Conservation (phyloP, 2,329 filamentous ascomycete species). For the Furcasterigmium sp. region DNA sequence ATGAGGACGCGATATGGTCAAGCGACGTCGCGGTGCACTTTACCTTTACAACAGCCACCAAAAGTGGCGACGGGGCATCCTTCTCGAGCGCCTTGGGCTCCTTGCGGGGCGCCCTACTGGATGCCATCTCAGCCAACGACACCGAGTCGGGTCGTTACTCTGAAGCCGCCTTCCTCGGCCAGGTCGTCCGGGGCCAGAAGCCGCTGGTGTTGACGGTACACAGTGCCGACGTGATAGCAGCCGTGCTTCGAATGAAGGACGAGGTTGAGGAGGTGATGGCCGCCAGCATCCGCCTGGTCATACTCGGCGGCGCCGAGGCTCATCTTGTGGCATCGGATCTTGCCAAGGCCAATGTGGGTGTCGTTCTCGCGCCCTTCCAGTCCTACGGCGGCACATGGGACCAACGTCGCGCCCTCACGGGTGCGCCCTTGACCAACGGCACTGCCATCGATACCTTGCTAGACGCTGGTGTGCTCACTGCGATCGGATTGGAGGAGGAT, state of each 20-base stretch:
- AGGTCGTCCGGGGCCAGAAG: slow-evolving; percentile 47
- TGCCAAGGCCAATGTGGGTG: slow-evolving; percentile 48
- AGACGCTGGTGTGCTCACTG: slow-evolving; percentile 52
- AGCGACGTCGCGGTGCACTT: slow-evolving; percentile 54
- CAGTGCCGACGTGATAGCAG: slow-evolving; percentile 58
- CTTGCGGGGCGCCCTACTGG: slow-evolving; percentile 48
- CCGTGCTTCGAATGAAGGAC: slow-evolving; percentile 52
- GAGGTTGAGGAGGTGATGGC: slow-evolving; percentile 40
- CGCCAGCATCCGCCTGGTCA: slow-evolving; percentile 40
- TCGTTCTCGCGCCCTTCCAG: slow-evolving; percentile 56
- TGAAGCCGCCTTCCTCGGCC: slow-evolving; percentile 44
- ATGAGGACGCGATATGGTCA: slow-evolving; percentile 45
- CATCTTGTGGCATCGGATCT: slow-evolving; percentile 54
- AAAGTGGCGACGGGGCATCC: slow-evolving; percentile 38
- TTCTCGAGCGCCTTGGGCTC: slow-evolving; percentile 48
- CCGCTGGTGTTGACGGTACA: slow-evolving; percentile 55
- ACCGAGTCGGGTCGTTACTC: slow-evolving; percentile 35
- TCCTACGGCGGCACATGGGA: slow-evolving; percentile 54
- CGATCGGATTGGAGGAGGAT: slow-evolving; percentile 55
- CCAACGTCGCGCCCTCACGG: slow-evolving; percentile 54
- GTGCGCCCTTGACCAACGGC: slow-evolving; percentile 61
- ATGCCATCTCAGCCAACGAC: slow-evolving; percentile 34
- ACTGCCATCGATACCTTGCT: slow-evolving; percentile 54
- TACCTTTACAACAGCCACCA: slow-evolving; percentile 44
- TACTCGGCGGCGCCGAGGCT: slow-evolving; percentile 60